Evolutionary conservation across 1,284 basidiomycete genomes (phyloP), one percentile per base, ranked within the genome.

Genomic region (Trichosporon inkin): DNA sequence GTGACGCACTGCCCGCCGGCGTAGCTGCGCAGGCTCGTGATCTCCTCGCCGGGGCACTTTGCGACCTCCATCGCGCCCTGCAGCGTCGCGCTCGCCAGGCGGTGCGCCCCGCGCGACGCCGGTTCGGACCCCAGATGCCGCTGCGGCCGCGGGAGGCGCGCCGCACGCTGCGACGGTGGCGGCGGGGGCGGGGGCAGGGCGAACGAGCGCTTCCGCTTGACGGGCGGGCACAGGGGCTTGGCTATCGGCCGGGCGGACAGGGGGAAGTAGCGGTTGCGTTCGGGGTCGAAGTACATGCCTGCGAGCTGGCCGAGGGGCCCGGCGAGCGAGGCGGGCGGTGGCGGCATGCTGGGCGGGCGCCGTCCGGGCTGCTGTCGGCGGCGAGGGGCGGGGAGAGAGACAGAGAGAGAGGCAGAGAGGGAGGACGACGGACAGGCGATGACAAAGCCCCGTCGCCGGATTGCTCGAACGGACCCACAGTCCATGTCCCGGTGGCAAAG

Each of bases 231-330:
- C 6, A 22, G 19, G 6, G 51, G 51, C 2, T 22, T 14, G 14
- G 10, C 16, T 6, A 37, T n/a, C 7, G 14, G 28, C 14, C 20
- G 35, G n/a, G 36, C 39, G 1, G 59, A 22, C 0, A 60, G 24
- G 0, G 75, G 72, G 47, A 76, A 78, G 58, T 78, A 78, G 14
- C 71, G 60, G 28, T 69, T 69, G 24, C 66, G 61, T 8, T 66
- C 53, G 1, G 69, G 62, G 57, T 78, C 74, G 40, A 55, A 78
- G 32, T 64, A 68, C 71, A 77, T 70, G 10, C 75, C 75, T 6
- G 66, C 66, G 0, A 78, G 56, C 32, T 59, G n/a, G 20, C 77
- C 77, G 2, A 77, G 66, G 2, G 73, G 73, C 14, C 37, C 53
- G 22, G 44, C 44, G 24, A 24, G 44, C 6, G 22, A 22, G 4